phyloP scores from a whole-genome alignment of 495 filamentous ascomycete genomes.

The Podospora sp. region DNA sequence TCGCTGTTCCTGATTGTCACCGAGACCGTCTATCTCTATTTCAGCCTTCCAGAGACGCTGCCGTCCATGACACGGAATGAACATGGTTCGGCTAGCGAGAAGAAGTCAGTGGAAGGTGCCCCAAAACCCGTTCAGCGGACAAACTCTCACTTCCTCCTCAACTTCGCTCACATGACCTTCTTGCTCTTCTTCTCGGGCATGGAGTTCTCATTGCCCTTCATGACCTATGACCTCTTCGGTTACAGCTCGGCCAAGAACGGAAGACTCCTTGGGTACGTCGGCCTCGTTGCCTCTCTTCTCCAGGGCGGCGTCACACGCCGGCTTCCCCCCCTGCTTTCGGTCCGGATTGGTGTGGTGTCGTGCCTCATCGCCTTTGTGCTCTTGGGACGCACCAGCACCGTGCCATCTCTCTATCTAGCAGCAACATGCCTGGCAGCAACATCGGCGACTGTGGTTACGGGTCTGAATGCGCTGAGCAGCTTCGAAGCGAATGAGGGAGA shows the following conservation, averaged over 20 bases:
- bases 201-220: slow-evolving; percentile 95
- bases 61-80: slow-evolving; percentile 50
- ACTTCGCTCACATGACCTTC: slow-evolving; percentile 84
- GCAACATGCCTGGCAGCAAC: slow-evolving; percentile 84
- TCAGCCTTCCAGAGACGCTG: slow-evolving; percentile 85
- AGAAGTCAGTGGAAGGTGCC: slow-evolving; percentile 25
- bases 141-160: slow-evolving; percentile 82
- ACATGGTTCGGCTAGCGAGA: slow-evolving; percentile 26
- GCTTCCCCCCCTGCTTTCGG: slow-evolving; percentile 73
- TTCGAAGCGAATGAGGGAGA: slow-evolving; percentile 82
- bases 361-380: slow-evolving; percentile 80
- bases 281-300: slow-evolving; percentile 85
- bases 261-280: slow-evolving; percentile 88
- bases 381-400: slow-evolving; percentile 66
- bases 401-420: slow-evolving; percentile 73
- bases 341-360: slow-evolving; percentile 75
- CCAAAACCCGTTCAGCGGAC: slow-evolving; percentile 53
- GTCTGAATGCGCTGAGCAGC: slow-evolving; percentile 86
- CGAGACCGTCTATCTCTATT: slow-evolving; percentile 89
- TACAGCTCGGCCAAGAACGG: slow-evolving; percentile 80
- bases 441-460: slow-evolving; percentile 90
- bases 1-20: slow-evolving; percentile 77
- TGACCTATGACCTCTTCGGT: slow-evolving; percentile 90
- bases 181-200: slow-evolving; percentile 96
- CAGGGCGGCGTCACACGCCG: slow-evolving; percentile 85